Base-by-base conservation (phyloP, 352 stramenopile species). In the Phytophthora parvispora region DNA sequence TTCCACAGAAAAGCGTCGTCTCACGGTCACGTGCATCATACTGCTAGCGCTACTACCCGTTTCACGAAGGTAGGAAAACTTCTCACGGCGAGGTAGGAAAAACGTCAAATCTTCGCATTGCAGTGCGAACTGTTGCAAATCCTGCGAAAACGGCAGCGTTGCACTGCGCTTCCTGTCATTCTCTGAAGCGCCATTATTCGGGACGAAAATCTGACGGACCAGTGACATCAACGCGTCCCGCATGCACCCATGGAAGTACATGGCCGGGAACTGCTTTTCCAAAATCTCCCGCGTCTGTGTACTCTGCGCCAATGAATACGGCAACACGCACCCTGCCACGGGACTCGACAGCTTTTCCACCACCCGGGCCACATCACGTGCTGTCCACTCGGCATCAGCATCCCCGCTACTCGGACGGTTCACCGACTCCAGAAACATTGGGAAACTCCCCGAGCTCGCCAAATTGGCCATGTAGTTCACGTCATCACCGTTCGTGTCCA, bases 191-290 rank as follows among this genome's bases (percentile, higher is more conserved):
- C 15, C 42, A 57, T n/a, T 29, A 24, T 12, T 49, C 3, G 28
- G 47, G 6, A 40, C 53, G 42, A 84, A 81, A 50, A 84, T 42
- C 10, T 78, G 58, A 6, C 31, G 47, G 28, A 80, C 32, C 20
- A 84, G 27, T 18, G 60, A 24, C 8, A 68, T 42, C 24, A 84
- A 62, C 1, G 69, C 69, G n/a, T 72, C 55, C 43, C 65, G 62
- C 55, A 81, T 53, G 28, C 76, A 84, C 28, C 76, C 76, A 25
- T 84, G 60, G 38, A 84, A 81, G 40, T 77, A 77, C 69, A 81
- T 80, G 28, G 49, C 47, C 13, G 76, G 76, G 25, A 77, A 80
- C 32, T 71, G 49, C 13, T 60, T 55, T 56, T 81, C 69, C 6
- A 84, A 42, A 16, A 69, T 24, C 27, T 77, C 45, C 12, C 69